phyloP scores from a whole-genome alignment of 2,329 filamentous ascomycete genomes.

The Alternaria brassicicola region DNA sequence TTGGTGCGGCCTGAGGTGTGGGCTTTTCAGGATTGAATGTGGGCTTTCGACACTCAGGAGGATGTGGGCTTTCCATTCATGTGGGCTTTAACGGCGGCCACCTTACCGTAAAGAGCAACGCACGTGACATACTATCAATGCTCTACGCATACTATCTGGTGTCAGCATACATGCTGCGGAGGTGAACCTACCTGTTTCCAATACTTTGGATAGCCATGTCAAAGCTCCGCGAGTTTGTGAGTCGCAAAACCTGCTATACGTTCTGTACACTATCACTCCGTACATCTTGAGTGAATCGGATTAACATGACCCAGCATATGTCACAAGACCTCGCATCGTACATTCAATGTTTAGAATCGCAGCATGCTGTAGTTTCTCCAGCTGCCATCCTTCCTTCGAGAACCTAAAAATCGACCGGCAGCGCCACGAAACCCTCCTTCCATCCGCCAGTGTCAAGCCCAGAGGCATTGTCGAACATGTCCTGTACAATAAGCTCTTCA shows the following conservation, averaged over 20 bases:
- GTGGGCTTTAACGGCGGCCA: slow-evolving; percentile 13
- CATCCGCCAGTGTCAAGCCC: not conserved
- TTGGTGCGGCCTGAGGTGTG: not conserved
- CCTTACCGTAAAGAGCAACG: slow-evolving; percentile 2
- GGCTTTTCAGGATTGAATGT: not conserved
- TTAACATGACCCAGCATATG: not conserved
- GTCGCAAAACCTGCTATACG: not conserved
- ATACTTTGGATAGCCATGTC: not conserved
- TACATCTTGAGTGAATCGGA: not conserved
- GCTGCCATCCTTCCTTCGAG: no score
- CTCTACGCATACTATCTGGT: not conserved
- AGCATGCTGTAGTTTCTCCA: not conserved
- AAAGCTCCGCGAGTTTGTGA: not conserved
- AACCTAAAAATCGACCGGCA: not conserved
- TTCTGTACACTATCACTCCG: not conserved
- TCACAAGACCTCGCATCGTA: not conserved
- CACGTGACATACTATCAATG: not conserved
- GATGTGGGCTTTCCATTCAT: slow-evolving; percentile 13
- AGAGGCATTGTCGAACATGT: slow-evolving; percentile 19
- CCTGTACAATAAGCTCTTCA: slow-evolving; percentile 5
- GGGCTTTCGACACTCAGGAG: not conserved
- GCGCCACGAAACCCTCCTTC: not conserved
- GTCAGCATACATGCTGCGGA: not conserved
- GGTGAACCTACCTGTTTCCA: not conserved
- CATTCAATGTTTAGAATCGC: not conserved